These are phyloP conservation scores for Colletotrichum sojae DNA, from an alignment of 2,329 filamentous ascomycete genomes.

Conservation along the genomic window DNA sequence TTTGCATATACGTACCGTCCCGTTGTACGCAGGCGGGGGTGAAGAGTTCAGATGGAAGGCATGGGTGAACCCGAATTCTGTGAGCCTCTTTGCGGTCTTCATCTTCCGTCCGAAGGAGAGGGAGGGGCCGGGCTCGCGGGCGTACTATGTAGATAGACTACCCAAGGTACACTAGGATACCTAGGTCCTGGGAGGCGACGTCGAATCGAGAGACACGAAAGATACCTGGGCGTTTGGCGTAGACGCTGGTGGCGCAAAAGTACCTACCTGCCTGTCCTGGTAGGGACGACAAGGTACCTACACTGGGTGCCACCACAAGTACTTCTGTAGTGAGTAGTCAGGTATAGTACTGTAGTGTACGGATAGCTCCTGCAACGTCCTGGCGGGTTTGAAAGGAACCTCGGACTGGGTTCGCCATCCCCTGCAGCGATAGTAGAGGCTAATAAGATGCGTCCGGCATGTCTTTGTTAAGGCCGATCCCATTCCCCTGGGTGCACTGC, in stretches of 20 bases:
- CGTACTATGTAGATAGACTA: no score
- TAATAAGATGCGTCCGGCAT: conserved; percentile 43
- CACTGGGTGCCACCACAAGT: no score
- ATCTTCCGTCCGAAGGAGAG: neutral
- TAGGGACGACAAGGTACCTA: conserved; percentile 3
- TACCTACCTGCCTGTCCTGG: conserved; percentile 39
- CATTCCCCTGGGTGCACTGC: conserved; percentile 41
- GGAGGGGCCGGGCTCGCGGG: conserved; percentile 5
- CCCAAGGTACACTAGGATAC: no score
- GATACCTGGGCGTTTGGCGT: conserved; percentile 24
- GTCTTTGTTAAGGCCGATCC: conserved; percentile 41
- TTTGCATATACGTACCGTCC: neutral
- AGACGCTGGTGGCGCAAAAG: conserved; percentile 32
- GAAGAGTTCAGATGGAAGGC: conserved; percentile 23
- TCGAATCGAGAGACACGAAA: conserved; percentile 11
- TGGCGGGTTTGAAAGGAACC: conserved; percentile 14
- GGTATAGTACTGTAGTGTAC: no score
- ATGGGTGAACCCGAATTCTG: neutral
- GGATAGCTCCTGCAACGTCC: conserved; percentile 28
- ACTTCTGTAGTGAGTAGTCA: no score
- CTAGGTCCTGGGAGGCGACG: conserved; percentile 7
- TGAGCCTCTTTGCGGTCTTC: conserved; percentile 7
- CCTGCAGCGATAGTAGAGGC: conserved; percentile 40
- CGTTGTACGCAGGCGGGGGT: neutral
- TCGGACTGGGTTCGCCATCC: conserved; percentile 30